These are phyloP conservation scores for Albifimbria verrucaria DNA, from an alignment of 2,329 filamentous ascomycete genomes.

Conservation along the genomic window DNA sequence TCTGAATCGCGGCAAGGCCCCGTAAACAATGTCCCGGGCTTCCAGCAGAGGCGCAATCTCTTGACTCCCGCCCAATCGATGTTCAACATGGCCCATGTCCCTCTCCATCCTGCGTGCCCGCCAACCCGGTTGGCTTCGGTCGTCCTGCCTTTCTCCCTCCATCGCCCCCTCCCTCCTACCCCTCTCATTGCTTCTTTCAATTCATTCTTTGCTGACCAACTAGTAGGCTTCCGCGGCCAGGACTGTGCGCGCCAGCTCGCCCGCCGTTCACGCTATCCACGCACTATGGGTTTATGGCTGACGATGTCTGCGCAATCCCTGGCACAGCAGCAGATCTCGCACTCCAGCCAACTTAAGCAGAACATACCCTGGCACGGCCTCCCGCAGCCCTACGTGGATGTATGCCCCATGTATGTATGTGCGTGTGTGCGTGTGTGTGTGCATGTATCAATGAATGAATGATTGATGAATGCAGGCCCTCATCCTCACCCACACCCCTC, in stretches of 20 bases:
- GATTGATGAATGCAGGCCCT: too few species aligned
- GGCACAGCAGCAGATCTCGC: neutral
- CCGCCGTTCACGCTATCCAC: neutral
- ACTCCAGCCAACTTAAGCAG: neutral
- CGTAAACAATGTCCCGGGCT: constrained; percentile 31
- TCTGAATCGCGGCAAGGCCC: constrained; percentile 25
- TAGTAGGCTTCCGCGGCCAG: neutral
- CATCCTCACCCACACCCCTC: constrained; percentile 6
- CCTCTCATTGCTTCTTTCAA: neutral
- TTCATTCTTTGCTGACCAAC: too few species aligned
- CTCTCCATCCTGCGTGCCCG: neutral
- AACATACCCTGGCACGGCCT: neutral
- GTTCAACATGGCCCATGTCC: too few species aligned
- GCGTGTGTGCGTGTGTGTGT: too few species aligned
- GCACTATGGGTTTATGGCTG: neutral
- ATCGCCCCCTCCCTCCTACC: too few species aligned
- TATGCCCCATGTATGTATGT: neutral
- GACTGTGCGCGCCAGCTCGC: neutral
- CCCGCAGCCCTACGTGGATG: neutral
- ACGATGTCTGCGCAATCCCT: neutral
- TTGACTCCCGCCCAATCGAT: too few species aligned
- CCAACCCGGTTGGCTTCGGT: neutral
- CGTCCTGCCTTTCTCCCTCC: neutral
- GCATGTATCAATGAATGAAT: too few species aligned
- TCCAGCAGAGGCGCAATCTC: neutral